Evolutionary conservation across 805 yeast species (phyloP).

Genomic region (Metschnikowia lochheadii): DNA sequence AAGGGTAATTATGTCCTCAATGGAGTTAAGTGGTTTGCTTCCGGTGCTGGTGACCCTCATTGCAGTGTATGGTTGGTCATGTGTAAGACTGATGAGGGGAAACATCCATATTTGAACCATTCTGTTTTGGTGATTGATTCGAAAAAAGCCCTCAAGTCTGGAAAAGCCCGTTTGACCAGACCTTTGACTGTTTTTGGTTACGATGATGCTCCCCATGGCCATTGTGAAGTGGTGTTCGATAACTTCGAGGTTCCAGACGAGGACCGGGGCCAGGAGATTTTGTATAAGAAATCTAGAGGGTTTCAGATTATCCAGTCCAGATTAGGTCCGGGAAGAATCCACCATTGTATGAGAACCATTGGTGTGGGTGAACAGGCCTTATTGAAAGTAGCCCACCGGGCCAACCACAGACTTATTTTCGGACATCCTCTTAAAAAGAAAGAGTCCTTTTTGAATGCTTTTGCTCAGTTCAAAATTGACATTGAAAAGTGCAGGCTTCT

Average conservation of each 20-base stretch:
- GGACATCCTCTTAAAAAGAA: slow-evolving; percentile 47
- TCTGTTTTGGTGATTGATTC: slow-evolving; percentile 54
- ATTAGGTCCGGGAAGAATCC: slow-evolving; percentile 67
- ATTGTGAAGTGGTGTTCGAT: slow-evolving; percentile 53
- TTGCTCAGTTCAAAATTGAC: slow-evolving; percentile 52
- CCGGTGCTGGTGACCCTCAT: slow-evolving; percentile 68
- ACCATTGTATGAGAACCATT: slow-evolving; percentile 63
- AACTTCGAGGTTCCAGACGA: slow-evolving; percentile 45
- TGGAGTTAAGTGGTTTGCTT: slow-evolving; percentile 68
- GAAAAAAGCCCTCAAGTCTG: slow-evolving; percentile 45
- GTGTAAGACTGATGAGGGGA: slow-evolving; percentile 42
- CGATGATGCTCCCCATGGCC: slow-evolving; percentile 74
- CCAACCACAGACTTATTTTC: slow-evolving; percentile 49
- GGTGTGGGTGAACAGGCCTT: slow-evolving; percentile 60
- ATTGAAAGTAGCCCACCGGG: slow-evolving; percentile 45
- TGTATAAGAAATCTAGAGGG: slow-evolving; percentile 50
- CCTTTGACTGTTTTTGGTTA: slow-evolving; percentile 55
- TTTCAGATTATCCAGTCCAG: slow-evolving; percentile 62
- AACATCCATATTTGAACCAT: slow-evolving; percentile 46
- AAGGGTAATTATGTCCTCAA: slow-evolving; percentile 48
- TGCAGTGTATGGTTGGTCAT: slow-evolving; percentile 50
- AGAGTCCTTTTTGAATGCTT: slow-evolving; percentile 46
- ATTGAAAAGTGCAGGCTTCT: slow-evolving; percentile 51
- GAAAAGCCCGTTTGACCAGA: slow-evolving; percentile 45
- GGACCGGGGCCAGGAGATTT: slow-evolving; percentile 38